A percentile compares a stretch with the other conserved stretches of the same genome.
Conservation (phyloP, 2,329 filamentous ascomycete genomes). For the Aspergillus sergii region DNA sequence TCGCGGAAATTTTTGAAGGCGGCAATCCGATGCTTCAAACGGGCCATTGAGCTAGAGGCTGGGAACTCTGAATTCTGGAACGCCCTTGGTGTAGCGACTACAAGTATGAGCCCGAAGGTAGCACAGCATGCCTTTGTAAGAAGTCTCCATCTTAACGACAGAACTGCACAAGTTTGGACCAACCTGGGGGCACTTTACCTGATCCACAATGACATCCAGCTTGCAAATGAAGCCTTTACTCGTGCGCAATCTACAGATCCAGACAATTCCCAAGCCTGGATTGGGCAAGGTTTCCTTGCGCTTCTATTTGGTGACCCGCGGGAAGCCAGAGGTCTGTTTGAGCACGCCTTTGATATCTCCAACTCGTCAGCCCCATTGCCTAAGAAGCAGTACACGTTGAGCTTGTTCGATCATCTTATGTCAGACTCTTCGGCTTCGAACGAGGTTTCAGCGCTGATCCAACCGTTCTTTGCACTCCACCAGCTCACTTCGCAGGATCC, state of each 20-base stretch:
- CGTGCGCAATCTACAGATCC: constrained; percentile 92
- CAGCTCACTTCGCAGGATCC: constrained; percentile 76
- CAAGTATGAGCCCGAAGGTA: constrained; percentile 79
- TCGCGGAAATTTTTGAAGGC: constrained; percentile 71
- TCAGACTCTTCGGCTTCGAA: constrained; percentile 55
- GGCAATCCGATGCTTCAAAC: constrained; percentile 87
- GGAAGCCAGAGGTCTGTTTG: constrained; percentile 83
- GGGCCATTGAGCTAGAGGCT: constrained; percentile 91
- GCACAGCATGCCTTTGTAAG: constrained; percentile 92
- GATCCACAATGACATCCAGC: constrained; percentile 75
- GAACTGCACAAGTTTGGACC: constrained; percentile 82
- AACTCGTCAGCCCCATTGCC: constrained; percentile 73
- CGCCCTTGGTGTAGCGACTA: constrained; percentile 86
- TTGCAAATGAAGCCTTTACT: constrained; percentile 90
- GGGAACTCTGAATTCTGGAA: constrained; percentile 98
- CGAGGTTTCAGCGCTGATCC: constrained; percentile 67
- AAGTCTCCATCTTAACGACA: constrained; percentile 89
- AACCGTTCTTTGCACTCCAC: constrained; percentile 84
- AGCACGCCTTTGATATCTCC: constrained; percentile 90
- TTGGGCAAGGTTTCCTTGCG: constrained; percentile 87
- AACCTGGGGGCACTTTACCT: constrained; percentile 88
- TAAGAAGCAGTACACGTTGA: constrained; percentile 76
- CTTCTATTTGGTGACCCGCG: constrained; percentile 71
- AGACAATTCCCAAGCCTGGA: constrained; percentile 89
- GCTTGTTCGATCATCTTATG: constrained; percentile 80